Conservation (phyloP, 495 filamentous ascomycete species). For the Astrothelium macrocarpum region DNA sequence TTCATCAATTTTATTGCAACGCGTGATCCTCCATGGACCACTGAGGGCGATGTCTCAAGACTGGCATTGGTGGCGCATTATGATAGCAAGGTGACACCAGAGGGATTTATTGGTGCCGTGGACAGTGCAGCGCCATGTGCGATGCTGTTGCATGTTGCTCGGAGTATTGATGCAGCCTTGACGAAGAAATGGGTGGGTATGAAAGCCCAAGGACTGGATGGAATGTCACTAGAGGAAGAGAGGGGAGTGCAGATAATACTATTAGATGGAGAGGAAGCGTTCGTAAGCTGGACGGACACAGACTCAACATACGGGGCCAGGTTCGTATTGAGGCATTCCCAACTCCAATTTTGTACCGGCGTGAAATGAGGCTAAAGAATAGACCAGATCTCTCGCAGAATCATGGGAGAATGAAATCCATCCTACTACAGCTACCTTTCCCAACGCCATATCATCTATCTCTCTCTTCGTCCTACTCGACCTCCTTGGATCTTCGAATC, state of each 20-base stretch:
- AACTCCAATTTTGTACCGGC: background rate
- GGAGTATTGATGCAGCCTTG: conserved; percentile 68
- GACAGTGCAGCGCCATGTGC: conserved; percentile 93
- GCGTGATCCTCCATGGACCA: conserved; percentile 80
- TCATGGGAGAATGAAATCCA: conserved; percentile 59
- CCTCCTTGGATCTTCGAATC: conserved; percentile 63
- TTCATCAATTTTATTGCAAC: conserved; percentile 80
- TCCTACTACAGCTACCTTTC: conserved; percentile 61
- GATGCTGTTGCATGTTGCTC: conserved; percentile 76
- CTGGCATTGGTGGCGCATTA: conserved; percentile 91
- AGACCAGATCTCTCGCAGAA: conserved; percentile 44
- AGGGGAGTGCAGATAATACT: conserved; percentile 83
- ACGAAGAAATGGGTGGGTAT: conserved; percentile 71
- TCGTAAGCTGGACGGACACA: conserved; percentile 59
- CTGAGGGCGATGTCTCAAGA: conserved; percentile 61
- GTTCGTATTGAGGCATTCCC: conserved; percentile 28
- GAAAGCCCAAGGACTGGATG: conserved; percentile 45
- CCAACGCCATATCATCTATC: conserved; percentile 65
- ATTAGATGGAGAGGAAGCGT: conserved; percentile 92
- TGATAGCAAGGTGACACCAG: conserved; percentile 70
- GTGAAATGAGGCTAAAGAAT: conserved; percentile 4
- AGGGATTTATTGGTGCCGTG: conserved; percentile 87
- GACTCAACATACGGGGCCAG: conserved; percentile 86
- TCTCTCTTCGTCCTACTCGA: conserved; percentile 89
- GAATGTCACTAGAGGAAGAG: conserved; percentile 49